These are phyloP conservation scores for Penicillium sp. DNA, from an alignment of 2,329 filamentous ascomycete genomes.

Conservation along the genomic window DNA sequence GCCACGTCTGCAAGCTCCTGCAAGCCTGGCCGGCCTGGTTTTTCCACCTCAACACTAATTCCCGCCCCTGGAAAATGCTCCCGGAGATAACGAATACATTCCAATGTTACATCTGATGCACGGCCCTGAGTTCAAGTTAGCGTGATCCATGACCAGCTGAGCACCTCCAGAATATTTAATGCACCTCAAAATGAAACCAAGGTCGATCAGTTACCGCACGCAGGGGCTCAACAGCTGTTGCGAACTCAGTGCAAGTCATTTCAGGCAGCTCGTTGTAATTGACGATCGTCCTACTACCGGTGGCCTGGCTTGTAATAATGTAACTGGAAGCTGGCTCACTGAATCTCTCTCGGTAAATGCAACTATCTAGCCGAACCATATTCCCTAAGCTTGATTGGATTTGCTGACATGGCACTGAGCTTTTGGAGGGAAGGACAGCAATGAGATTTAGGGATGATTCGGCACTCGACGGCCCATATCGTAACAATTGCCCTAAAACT, in stretches of 20 bases:
- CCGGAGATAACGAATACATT: constrained; percentile 59
- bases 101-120: constrained; percentile 58
- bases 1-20: constrained; percentile 59
- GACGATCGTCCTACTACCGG: constrained; percentile 65
- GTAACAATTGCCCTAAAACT: constrained; percentile 63
- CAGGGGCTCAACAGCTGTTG: constrained; percentile 42
- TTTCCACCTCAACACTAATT: constrained; percentile 71
- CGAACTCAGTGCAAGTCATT: constrained; percentile 64
- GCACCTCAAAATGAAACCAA: constrained; percentile 71
- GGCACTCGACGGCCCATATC: constrained; percentile 5
- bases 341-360: constrained; percentile 58
- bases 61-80: constrained; percentile 42
- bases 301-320: constrained; percentile 61
- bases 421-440: constrained; percentile 52
- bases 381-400: constrained; percentile 56
- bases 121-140: constrained; percentile 51
- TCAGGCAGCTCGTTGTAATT: constrained; percentile 67
- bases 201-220: constrained; percentile 18
- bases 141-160: background rate
- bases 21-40: constrained; percentile 61
- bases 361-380: constrained; percentile 51
- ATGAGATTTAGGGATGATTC: constrained; percentile 37
- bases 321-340: constrained; percentile 64
- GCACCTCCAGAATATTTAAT: background rate
- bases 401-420: constrained; percentile 51